These are phyloP conservation scores for Globisporangium parvum DNA, from an alignment of 352 stramenopile species.

Conservation along the genomic window DNA sequence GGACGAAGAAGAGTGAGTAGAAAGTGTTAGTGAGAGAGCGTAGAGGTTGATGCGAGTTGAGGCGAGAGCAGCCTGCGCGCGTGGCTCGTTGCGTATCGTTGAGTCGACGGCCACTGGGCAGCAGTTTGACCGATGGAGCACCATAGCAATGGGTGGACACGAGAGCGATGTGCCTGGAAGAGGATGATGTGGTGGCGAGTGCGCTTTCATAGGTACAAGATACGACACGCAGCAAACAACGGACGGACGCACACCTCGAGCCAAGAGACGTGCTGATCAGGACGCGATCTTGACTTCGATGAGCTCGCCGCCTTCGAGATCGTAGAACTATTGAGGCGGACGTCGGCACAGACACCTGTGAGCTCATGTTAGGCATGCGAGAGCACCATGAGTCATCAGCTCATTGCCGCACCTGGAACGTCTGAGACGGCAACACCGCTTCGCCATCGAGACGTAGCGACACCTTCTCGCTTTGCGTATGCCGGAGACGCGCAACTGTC, in stretches of 20 bases:
- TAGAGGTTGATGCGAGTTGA: no score
- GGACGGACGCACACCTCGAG: not conserved
- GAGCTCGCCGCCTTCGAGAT: constrained; percentile 60
- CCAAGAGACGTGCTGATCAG: constrained; percentile 3
- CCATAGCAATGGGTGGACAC: no score
- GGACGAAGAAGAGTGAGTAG: no score
- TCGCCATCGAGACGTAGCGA: constrained; percentile 49
- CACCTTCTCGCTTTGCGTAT: constrained; percentile 20
- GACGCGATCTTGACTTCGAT: constrained; percentile 52
- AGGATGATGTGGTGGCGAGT: no score
- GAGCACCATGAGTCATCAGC: no score
- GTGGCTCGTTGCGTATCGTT: no score
- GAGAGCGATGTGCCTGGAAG: no score
- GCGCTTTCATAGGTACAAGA: not conserved
- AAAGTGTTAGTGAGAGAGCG: no score
- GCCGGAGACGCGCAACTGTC: constrained; percentile 22
- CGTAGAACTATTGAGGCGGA: constrained; percentile 33
- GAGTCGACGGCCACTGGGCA: no score
- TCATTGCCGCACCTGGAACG: constrained; percentile 43
- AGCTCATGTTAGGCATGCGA: no score
- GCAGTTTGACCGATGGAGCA: no score
- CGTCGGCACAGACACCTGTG: not conserved
- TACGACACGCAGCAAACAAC: not conserved
- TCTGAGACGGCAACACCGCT: constrained; percentile 29
- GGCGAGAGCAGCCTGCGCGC: no score